Percentiles rank a stretch among this genome's conserved stretches.
Evolutionary conservation across 805 yeast genomes (phyloP).

Genomic region (Wickerhamiella musiphila): DNA sequence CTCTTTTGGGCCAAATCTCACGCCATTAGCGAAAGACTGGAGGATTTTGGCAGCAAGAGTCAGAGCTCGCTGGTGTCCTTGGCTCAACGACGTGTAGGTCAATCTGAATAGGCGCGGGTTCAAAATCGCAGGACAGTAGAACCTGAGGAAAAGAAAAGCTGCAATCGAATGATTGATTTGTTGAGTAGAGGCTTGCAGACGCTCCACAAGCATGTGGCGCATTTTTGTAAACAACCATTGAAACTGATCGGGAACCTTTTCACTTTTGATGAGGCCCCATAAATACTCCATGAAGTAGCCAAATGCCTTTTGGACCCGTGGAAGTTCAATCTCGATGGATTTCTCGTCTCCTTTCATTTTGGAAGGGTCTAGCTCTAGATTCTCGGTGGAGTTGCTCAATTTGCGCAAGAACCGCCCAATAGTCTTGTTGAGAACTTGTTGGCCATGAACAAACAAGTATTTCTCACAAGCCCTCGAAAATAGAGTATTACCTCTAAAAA

Average conservation of each 20-base stretch:
- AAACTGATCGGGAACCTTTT: slow-evolving; percentile 15
- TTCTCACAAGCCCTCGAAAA: slow-evolving; percentile 68
- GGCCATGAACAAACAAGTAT: slow-evolving; percentile 61
- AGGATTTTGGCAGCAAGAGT: slow-evolving; percentile 62
- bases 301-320: slow-evolving; percentile 33
- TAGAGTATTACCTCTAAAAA: slow-evolving; percentile 75
- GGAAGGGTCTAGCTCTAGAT: slow-evolving; percentile 69
- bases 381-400: slow-evolving; percentile 31
- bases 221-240: slow-evolving; percentile 10
- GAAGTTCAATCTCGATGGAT: slow-evolving; percentile 26
- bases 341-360: slow-evolving; percentile 26
- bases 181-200: slow-evolving; percentile 3
- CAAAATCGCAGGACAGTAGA: slow-evolving; percentile 78
- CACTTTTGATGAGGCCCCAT: slow-evolving; percentile 12
- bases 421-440: slow-evolving; percentile 54
- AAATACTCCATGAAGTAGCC: slow-evolving; percentile 22
- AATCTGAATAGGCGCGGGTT: slow-evolving; percentile 76
- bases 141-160: slow-evolving; percentile 69
- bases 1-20: slow-evolving; percentile 64
- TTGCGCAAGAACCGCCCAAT: slow-evolving; percentile 51
- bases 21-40: slow-evolving; percentile 63
- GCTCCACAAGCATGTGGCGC: slow-evolving; percentile 4
- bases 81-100: slow-evolving; percentile 51
- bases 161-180: slow-evolving; percentile 53
- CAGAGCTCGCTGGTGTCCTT: slow-evolving; percentile 55